These are phyloP conservation scores for Podaxis sp. DNA, from an alignment of 768 basidiomycete species.

Conservation along the genomic window DNA sequence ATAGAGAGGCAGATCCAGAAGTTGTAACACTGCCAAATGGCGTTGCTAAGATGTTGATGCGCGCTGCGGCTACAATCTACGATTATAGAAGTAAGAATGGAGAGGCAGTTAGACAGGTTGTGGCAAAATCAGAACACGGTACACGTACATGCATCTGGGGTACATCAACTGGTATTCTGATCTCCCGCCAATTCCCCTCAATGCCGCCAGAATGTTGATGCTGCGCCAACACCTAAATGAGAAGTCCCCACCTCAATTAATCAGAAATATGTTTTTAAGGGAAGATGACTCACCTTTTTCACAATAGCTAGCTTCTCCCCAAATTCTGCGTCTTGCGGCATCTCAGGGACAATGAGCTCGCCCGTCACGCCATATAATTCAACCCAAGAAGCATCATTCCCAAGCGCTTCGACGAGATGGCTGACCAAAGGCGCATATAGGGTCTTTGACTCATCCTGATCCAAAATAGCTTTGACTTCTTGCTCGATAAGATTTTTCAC, in stretches of 20 bases:
- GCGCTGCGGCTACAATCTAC: slow-evolving; percentile 69
- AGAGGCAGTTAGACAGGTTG: slow-evolving; percentile 11
- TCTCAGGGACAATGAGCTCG: slow-evolving; percentile 56
- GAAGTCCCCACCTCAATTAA: neutral
- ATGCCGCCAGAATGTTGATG: slow-evolving; percentile 39
- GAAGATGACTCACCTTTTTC: slow-evolving; percentile 27
- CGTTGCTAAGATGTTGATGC: slow-evolving; percentile 46
- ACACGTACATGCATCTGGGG: slow-evolving; percentile 73
- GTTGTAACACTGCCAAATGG: slow-evolving; percentile 34
- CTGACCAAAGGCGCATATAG: slow-evolving; percentile 45
- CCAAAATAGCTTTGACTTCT: slow-evolving; percentile 41
- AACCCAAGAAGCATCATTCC: slow-evolving; percentile 65
- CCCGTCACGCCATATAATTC: slow-evolving; percentile 69
- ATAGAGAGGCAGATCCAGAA: slow-evolving; percentile 42
- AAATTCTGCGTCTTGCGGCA: slow-evolving; percentile 28
- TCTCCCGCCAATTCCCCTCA: slow-evolving; percentile 62
- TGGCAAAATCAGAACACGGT: neutral
- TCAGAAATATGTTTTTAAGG: neutral
- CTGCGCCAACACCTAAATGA: slow-evolving; percentile 37
- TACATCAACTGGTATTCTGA: slow-evolving; percentile 83
- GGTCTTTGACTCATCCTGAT: slow-evolving; percentile 30
- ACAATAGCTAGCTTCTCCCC: slow-evolving; percentile 28
- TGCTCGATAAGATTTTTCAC: slow-evolving; percentile 60
- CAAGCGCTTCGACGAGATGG: slow-evolving; percentile 55
- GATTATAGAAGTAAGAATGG: slow-evolving; percentile 13